These are phyloP conservation scores for Capsella bursapastoris DNA, from an alignment of 345 rosid species.

Conservation along the genomic window DNA sequence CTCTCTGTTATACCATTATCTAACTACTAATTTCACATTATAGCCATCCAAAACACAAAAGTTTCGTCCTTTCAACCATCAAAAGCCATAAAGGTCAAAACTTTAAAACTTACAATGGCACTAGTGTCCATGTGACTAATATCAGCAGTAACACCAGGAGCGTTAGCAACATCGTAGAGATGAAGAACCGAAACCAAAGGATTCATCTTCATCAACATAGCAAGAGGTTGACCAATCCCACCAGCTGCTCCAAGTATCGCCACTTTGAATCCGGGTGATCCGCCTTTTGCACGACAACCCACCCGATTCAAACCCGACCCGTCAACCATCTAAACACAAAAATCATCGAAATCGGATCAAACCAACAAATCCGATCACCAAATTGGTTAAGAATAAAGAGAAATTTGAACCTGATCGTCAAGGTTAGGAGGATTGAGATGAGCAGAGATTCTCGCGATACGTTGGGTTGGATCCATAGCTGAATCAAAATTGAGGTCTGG, in stretches of 20 bases:
- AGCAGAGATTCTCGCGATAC: conserved; percentile 76
- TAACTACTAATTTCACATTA: background rate
- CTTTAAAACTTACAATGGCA: conserved; percentile 67
- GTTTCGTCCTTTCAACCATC: background rate
- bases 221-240: conserved; percentile 94
- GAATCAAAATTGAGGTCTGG: conserved; percentile 35
- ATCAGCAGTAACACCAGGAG: conserved; percentile 95
- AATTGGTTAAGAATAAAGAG: no score
- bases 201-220: conserved; percentile 95
- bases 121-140: conserved; percentile 97
- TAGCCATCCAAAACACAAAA: background rate
- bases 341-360: background rate
- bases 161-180: conserved; percentile 89
- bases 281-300: conserved; percentile 88
- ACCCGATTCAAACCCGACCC: conserved; percentile 52
- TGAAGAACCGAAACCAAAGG: conserved; percentile 95
- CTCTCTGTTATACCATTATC: background rate
- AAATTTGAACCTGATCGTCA: conserved; percentile 44
- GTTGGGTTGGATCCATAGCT: conserved; percentile 55
- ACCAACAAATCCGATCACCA: no score
- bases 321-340: conserved; percentile 50
- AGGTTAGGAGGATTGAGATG: conserved; percentile 72
- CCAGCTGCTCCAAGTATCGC: conserved; percentile 97
- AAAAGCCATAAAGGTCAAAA: background rate
- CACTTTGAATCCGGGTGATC: conserved; percentile 85